Evolutionary conservation across 352 stramenopile species (phyloP), one percentile per base, ranked within the genome.

Genomic region (Phytophthora pisi): DNA sequence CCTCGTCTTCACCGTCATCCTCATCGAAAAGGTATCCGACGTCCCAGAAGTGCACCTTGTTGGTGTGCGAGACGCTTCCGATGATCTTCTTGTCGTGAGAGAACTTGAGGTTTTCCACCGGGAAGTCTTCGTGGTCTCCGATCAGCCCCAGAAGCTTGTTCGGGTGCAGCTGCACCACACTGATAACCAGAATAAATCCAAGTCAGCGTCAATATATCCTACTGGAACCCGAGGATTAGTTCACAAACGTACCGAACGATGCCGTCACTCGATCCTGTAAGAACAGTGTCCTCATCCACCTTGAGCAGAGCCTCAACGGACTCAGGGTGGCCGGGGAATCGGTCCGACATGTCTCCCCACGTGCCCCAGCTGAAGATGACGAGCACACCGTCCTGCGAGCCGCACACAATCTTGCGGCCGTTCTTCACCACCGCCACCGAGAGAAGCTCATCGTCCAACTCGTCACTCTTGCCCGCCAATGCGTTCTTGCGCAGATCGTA

Each of bases 101-200:
- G 53, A 94, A 89, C 77, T 92, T 92, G 40, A 96, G 79, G 7
- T 71, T 89, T 78, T 99, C 97, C 26, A 99, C 89, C 0, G 97
- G 96, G 67, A 98, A 98, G 40, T 98, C 96, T 74, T 98, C 95
- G 78, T 98, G 93, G 59, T 97, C 86, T 18, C 97, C 97, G 42
- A 99, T 89, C n/a, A 99, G 82, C 31, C 97, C 97, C 26, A 99
- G 81, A 4, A 99, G 76, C 65, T 98, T 97, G 80, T 98, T 98
- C 10, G 96, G 97, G 59, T 98, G 89, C 45, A 99, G 62, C 73
- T 98, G 91, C 36, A 99, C 95, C 28, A 99, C 92, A 38, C 88
- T 91, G 45, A 31, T 13, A 3, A 57, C 2, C n/a, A 58, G 55
- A 26, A 43, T 8, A 58, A 55, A 23, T 6, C 47, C 1, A 64